A percentile compares a stretch with the other conserved stretches of the same genome.
phyloP scores from a whole-genome alignment of 139 green algal genomes.

The Chlamydomonas sphaeroides region DNA sequence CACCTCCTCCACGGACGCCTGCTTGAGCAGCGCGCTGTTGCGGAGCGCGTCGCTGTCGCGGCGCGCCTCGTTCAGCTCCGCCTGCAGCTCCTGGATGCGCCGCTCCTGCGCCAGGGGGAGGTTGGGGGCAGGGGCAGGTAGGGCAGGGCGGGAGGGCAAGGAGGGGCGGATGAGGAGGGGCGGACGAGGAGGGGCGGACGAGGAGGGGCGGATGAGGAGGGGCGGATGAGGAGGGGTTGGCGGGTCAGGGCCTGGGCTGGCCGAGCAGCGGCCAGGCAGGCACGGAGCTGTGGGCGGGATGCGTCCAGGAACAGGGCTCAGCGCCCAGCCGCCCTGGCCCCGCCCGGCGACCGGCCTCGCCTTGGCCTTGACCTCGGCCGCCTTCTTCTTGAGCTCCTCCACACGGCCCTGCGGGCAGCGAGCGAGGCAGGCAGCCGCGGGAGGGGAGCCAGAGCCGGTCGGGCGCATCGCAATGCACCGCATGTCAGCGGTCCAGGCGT shows the following conservation, averaged over 20 bases:
- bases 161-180: neutral
- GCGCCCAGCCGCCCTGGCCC: no score
- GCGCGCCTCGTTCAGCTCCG: slow-evolving; percentile 37
- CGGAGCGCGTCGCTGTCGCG: slow-evolving; percentile 52
- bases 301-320: no score
- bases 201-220: neutral
- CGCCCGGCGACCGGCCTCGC: no score
- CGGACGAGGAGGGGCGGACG: neutral
- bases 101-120: slow-evolving; percentile 41
- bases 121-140: neutral
- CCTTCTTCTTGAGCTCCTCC: slow-evolving; percentile 7
- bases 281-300: no score
- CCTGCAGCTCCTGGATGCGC: slow-evolving; percentile 41
- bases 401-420: slow-evolving; percentile 16
- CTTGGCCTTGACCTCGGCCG: slow-evolving; percentile 41
- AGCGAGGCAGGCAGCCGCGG: no score
- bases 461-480: no score
- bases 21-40: slow-evolving; percentile 25
- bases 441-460: no score
- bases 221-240: no score
- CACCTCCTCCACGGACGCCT: slow-evolving; percentile 41
- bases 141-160: neutral
- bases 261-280: no score
- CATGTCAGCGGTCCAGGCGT: no score
- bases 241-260: no score